Evolutionary conservation across 2,329 filamentous ascomycete species (phyloP).

Genomic region (Kalaharituber pfeilii): DNA sequence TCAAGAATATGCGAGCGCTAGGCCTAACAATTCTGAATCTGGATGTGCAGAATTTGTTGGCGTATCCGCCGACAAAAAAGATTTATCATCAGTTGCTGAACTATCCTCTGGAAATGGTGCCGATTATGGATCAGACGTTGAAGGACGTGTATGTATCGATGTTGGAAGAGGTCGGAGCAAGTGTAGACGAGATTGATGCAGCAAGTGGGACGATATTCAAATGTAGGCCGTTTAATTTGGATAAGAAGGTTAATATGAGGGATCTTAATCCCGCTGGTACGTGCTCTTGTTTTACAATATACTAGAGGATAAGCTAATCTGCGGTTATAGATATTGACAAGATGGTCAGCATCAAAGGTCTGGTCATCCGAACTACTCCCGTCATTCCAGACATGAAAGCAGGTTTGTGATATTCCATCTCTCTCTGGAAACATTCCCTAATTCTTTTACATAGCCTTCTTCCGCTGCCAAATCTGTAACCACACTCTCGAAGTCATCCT

Average conservation of each 20-base stretch:
- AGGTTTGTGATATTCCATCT: slow-evolving; percentile 27
- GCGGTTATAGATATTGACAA: slow-evolving; percentile 68
- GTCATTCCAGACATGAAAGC: slow-evolving; percentile 99
- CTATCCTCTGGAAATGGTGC: slow-evolving; percentile 91
- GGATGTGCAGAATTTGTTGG: slow-evolving; percentile 73
- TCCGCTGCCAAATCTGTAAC: slow-evolving; percentile 84
- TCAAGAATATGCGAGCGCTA: slow-evolving; percentile 80
- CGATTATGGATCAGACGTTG: slow-evolving; percentile 84
- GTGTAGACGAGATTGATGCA: slow-evolving; percentile 37
- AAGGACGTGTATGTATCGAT: slow-evolving; percentile 89
- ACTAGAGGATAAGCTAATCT: background rate
- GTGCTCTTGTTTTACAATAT: background rate
- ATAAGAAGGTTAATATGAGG: slow-evolving; percentile 73
- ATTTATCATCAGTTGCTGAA: slow-evolving; percentile 88
- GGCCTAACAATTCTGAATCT: slow-evolving; percentile 73
- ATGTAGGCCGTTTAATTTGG: slow-evolving; percentile 75
- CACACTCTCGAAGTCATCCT: slow-evolving; percentile 81
- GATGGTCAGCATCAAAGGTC: slow-evolving; percentile 80
- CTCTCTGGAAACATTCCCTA: background rate
- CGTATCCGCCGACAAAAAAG: slow-evolving; percentile 82
- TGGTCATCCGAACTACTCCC: slow-evolving; percentile 88
- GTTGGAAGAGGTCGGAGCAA: slow-evolving; percentile 43
- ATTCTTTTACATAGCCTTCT: slow-evolving; percentile 49
- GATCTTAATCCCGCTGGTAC: slow-evolving; percentile 56
- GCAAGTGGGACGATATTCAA: slow-evolving; percentile 67